Base-by-base conservation (phyloP, 108 stramenopile species). In the Skeletonema tropicum region DNA sequence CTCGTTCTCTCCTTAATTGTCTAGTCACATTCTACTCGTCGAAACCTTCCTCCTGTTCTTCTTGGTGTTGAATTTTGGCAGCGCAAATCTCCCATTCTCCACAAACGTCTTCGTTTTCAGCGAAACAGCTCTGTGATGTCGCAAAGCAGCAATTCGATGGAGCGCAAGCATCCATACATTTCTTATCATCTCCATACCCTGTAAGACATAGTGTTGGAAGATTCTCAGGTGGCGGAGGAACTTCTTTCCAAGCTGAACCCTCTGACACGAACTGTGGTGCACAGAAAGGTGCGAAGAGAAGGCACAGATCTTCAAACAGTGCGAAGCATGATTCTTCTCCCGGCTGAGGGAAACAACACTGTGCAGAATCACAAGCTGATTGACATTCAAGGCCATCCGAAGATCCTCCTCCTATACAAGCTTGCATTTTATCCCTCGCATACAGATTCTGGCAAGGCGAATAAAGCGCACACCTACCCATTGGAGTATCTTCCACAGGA, bases 281-380 rank as follows among this genome's bases (percentile, higher is more conserved):
- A 6, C 48, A 49, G 48, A 49, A 21, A 19, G 48, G 48, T 19
- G 48, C 48, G 12, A 49, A 49, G 4, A n/a, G 17, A 5, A 49
- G 17, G 17, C 48, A 49, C 0, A 49, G 19, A 49, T 49, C 48
- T 49, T 49, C 48, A 49, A 49, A 49, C 3, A 49, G n/a, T 49
- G 48, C 19, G 6, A 49, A 49, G 48, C 48, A 49, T 19, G 48
- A 49, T 49, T 49, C 48, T n/a, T 49, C 48, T 49, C 48, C 48
- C 12, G 1, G 3, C 19, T 49, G 48, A 6, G 48, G 48, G 48
- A 49, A 49, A 17, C 48, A 49, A 12, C 48, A 49, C 17, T 4
- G 17, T 49, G 48, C 48, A 17, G 17, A 17, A 49, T 49, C 19
- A 19, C 48, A 49, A n/a, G 48, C 48, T 19, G 48, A 49, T 49